phyloP scores from a whole-genome alignment of 176 grass and related monocot species.

The Cenchrus fungigraminus region DNA sequence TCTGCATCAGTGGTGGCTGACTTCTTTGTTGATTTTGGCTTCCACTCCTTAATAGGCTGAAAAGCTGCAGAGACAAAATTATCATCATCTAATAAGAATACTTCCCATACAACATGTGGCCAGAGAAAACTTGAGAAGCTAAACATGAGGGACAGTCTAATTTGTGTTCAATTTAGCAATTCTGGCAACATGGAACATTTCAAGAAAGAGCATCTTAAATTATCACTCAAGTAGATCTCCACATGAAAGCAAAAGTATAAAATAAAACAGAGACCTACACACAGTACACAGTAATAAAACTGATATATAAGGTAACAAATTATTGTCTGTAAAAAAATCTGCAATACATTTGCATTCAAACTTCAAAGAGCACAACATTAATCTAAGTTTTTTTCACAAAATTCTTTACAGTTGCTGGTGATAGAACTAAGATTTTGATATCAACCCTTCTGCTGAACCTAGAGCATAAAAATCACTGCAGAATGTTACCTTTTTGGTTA shows the following conservation, averaged over 20 bases:
- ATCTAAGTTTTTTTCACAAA: background rate
- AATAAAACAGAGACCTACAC: background rate
- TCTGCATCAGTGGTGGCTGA: constrained; percentile 22
- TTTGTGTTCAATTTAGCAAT: background rate
- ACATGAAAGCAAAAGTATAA: background rate
- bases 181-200: background rate
- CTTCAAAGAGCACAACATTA: background rate
- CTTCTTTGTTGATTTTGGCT: constrained; percentile 69
- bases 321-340: background rate
- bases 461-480: background rate
- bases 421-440: constrained; percentile 6
- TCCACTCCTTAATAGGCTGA: constrained; percentile 70
- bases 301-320: background rate
- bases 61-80: constrained; percentile 42
- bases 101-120: background rate
- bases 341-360: background rate
- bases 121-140: background rate
- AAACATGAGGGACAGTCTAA: background rate
- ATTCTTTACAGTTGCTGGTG: background rate
- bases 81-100: background rate
- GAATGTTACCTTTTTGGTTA: constrained; percentile 68
- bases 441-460: background rate
- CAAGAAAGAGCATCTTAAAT: background rate
- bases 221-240: background rate
- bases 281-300: background rate